A percentile compares a stretch with the other conserved stretches of the same genome.
These are phyloP conservation scores for Candida golubevii DNA, from an alignment of 805 yeast species.

Conservation along the genomic window DNA sequence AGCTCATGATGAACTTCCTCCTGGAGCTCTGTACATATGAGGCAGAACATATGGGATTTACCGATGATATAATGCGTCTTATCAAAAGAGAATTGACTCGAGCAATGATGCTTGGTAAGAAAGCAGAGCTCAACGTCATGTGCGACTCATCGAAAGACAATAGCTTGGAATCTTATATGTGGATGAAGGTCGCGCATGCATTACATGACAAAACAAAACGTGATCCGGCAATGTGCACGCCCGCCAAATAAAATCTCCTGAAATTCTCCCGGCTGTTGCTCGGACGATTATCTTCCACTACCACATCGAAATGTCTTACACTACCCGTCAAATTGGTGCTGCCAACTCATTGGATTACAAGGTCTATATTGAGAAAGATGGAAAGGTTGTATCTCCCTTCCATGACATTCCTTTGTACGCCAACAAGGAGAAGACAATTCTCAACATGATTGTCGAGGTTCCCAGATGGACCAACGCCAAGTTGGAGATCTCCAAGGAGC, in stretches of 20 bases:
- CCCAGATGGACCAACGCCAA: conserved; percentile 79
- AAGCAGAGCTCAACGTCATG: conserved; percentile 54
- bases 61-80: neutral
- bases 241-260: conserved; percentile 10
- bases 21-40: conserved; percentile 1
- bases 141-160: conserved; percentile 12
- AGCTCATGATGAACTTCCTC: conserved; percentile 9
- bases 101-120: conserved; percentile 45
- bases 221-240: conserved; percentile 14
- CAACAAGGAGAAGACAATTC: conserved; percentile 58
- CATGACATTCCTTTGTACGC: conserved; percentile 78
- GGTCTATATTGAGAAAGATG: conserved; percentile 87
- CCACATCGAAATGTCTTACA: conserved; percentile 55
- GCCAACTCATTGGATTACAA: conserved; percentile 92
- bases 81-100: conserved; percentile 49
- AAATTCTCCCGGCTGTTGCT: conserved; percentile 6
- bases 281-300: neutral
- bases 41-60: no score
- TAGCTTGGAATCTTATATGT: conserved; percentile 9
- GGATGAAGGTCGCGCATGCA: conserved; percentile 12
- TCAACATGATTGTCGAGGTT: conserved; percentile 42
- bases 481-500: conserved; percentile 63
- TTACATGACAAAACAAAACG: conserved; percentile 14
- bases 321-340: conserved; percentile 92
- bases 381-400: conserved; percentile 92